Base-by-base conservation (phyloP, 2,329 filamentous ascomycete genomes). In the Aaosphaeria arxii region DNA sequence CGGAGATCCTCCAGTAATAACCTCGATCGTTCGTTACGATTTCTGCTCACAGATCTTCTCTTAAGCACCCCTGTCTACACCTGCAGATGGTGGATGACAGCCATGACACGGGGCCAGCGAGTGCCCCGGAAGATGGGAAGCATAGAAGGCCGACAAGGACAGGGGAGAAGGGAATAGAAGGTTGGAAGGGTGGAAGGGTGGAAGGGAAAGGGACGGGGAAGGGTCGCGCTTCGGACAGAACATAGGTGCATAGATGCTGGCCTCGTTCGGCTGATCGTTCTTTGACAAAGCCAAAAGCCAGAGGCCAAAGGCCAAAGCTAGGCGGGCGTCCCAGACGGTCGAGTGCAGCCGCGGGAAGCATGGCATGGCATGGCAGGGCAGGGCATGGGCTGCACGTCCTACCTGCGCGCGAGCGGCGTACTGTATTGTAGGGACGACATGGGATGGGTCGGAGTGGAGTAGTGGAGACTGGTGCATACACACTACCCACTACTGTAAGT, bases 261-360 rank as follows among this genome's bases (percentile, higher is more conserved):
- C 59, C 55, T 64, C 59, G 67, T 71, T 71, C 67, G 67, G 67
- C 67, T 71, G 66, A 70, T 71, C 47, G 66, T 71, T 71, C 67
- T 66, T 59, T 62, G 63, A 56, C 56, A 59, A 51, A 57, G 61
- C 58, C 54, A 40, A 17, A 9, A 9, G 11, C 7, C 17, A 24
- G 17, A 24, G 17, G 17, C 17, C 17, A 24, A 24, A 24, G 17
- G 17, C 17, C 17, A 24, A 24, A 24, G 17, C 17, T 24, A 24
- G 17, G 17, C 17, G 17, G 9, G 39, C n/a, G 33, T 62, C 59
- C 58, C 55, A 62, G 61, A 61, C 54, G 56, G 58, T 62, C 61
- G 56, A 60, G 58, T 48, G 63, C 62, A 63, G 60, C 64, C 61
- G 64, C 64, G 59, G 63, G 57, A 58, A 58, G 17, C 47, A 49